These are phyloP conservation scores for Botryosphaeria agaves DNA, from an alignment of 2,329 filamentous ascomycete species.

Conservation along the genomic window DNA sequence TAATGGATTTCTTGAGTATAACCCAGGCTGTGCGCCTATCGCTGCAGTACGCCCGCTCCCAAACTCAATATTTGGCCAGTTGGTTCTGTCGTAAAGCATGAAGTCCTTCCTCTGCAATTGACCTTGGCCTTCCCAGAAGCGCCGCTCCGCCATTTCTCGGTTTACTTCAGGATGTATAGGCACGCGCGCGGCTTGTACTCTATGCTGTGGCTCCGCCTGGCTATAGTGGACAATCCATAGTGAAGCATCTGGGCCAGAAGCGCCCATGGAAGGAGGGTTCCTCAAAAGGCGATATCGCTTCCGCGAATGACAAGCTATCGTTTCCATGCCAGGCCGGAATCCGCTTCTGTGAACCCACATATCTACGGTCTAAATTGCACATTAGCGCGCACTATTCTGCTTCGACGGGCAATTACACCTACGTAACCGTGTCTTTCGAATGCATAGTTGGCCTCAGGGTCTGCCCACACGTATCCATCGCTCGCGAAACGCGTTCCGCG, in stretches of 20 bases:
- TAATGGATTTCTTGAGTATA: conserved; percentile 12
- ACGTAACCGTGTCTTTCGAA: conserved; percentile 57
- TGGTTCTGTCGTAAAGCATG: conserved; percentile 75
- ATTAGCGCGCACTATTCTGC: conserved; percentile 6
- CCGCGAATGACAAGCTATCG: conserved; percentile 57
- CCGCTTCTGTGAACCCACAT: conserved; percentile 71
- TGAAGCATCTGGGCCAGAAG: conserved; percentile 57
- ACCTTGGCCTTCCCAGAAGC: conserved; percentile 50
- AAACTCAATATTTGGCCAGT: conserved; percentile 74
- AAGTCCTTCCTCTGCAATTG: conserved; percentile 84
- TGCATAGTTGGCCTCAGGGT: conserved; percentile 59
- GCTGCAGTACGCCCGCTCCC: too few relatives aligned
- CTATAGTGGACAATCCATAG: conserved; percentile 89
- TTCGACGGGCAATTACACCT: conserved; percentile 8
- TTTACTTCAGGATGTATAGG: conserved; percentile 43
- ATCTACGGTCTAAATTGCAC: conserved; percentile 57
- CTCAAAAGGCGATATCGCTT: conserved; percentile 69
- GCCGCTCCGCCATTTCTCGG: conserved; percentile 41
- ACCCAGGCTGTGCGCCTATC: conserved; percentile 8
- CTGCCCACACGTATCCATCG: conserved; percentile 85
- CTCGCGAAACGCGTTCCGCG: conserved; percentile 62
- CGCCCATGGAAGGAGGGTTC: conserved; percentile 50
- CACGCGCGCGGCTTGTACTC: conserved; percentile 51
- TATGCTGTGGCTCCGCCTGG: conserved; percentile 54
- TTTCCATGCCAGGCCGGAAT: conserved; percentile 56